Evolutionary conservation across 139 green algal genomes (phyloP).

Genomic region (Haematococcus lacustris): DNA sequence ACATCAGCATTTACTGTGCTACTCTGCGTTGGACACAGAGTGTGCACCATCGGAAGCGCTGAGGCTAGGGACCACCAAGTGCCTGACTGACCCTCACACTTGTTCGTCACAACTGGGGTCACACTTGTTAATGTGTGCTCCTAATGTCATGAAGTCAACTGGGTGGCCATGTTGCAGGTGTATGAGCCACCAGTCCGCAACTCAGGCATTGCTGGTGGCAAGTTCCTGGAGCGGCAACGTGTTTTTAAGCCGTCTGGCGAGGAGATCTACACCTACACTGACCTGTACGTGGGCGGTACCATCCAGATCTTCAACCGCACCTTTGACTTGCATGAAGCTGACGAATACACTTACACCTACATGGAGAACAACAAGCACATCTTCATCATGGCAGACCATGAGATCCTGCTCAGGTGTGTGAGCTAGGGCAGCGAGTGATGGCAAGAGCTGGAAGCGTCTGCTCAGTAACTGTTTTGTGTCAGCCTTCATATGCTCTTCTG

Average conservation of each 20-base stretch:
- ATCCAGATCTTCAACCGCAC: slow-evolving; percentile 62
- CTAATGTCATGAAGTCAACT: too few species aligned
- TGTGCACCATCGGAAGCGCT: too few species aligned
- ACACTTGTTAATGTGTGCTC: too few species aligned
- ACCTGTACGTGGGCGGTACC: slow-evolving; percentile 69
- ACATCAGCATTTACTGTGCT: not conserved
- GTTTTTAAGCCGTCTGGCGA: slow-evolving; percentile 24
- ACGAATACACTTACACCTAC: slow-evolving; percentile 82
- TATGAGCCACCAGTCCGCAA: slow-evolving; percentile 85
- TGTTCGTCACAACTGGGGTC: too few species aligned
- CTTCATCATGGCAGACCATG: slow-evolving; percentile 62
- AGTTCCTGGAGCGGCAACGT: slow-evolving; percentile 79
- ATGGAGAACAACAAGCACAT: slow-evolving; percentile 83
- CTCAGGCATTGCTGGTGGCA: slow-evolving; percentile 77
- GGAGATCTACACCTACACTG: slow-evolving; percentile 65
- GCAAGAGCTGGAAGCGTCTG: too few species aligned
- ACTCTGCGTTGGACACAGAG: too few species aligned
- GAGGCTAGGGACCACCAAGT: too few species aligned
- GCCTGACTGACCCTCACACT: too few species aligned
- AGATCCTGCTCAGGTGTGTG: slow-evolving; percentile 38
- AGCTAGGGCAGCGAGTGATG: too few species aligned
- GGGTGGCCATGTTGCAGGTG: too few species aligned
- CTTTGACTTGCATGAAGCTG: slow-evolving; percentile 77
- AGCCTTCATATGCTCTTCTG: too few species aligned
- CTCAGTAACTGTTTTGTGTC: too few species aligned